phyloP scores from a whole-genome alignment of 2,329 filamentous ascomycete species.

The Epichloe hybrida region DNA sequence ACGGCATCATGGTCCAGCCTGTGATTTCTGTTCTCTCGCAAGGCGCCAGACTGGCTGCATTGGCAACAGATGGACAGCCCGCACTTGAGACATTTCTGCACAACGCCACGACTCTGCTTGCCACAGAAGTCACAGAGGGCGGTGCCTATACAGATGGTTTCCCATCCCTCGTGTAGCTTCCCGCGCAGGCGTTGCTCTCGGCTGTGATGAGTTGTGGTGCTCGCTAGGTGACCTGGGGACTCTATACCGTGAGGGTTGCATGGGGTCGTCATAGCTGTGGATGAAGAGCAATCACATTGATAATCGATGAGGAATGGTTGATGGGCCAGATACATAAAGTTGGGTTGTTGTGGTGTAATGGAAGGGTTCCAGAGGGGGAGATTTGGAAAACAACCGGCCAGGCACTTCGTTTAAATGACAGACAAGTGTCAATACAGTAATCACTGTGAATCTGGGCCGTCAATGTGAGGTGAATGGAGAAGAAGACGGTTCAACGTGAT shows the following conservation, averaged over 20 bases:
- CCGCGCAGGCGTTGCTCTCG: slow-evolving; percentile 4
- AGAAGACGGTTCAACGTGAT: neutral
- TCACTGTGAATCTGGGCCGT: neutral
- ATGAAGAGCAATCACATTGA: too few relatives aligned
- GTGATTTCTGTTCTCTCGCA: slow-evolving; percentile 10
- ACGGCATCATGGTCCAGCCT: slow-evolving; percentile 9
- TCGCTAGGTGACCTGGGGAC: neutral
- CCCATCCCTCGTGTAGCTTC: slow-evolving; percentile 10
- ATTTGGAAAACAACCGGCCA: neutral
- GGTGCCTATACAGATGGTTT: slow-evolving; percentile 10
- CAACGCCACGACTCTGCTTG: slow-evolving; percentile 10
- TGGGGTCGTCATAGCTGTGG: neutral
- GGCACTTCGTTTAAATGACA: neutral
- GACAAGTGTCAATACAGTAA: neutral
- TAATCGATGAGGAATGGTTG: too few relatives aligned
- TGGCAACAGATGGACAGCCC: slow-evolving; percentile 12
- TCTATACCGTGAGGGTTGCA: neutral
- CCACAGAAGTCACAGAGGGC: slow-evolving; percentile 16
- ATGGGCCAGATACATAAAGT: too few relatives aligned
- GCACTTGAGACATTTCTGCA: slow-evolving; percentile 13
- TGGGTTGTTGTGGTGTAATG: too few relatives aligned
- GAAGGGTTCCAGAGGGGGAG: too few relatives aligned
- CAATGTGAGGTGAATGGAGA: neutral
- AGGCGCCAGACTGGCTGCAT: slow-evolving; percentile 8
- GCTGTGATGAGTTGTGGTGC: neutral